These are phyloP conservation scores for Kwoniella dejecticola DNA, from an alignment of 768 basidiomycete genomes.

Conservation along the genomic window DNA sequence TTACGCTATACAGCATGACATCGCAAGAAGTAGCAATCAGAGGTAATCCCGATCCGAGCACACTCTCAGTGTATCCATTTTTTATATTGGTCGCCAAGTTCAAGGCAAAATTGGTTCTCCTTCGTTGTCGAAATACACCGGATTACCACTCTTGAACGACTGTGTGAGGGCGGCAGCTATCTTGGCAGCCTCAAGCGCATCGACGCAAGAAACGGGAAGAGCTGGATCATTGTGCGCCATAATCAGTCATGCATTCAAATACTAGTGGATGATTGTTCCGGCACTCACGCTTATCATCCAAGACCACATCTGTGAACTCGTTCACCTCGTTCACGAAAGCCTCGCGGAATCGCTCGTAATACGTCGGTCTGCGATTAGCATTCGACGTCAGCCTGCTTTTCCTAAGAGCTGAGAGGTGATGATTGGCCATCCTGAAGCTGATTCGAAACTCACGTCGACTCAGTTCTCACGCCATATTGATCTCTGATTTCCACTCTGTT, in stretches of 20 bases:
- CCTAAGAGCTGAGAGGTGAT: too few species aligned
- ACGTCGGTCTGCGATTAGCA: slow-evolving; percentile 25
- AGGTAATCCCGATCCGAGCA: too few species aligned
- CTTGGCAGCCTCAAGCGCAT: slow-evolving; percentile 32
- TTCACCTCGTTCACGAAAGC: slow-evolving; percentile 35
- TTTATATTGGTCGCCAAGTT: neutral
- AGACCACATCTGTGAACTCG: slow-evolving; percentile 26
- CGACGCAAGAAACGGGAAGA: slow-evolving; percentile 17
- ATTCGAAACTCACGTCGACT: slow-evolving; percentile 30
- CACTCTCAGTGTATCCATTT: too few species aligned
- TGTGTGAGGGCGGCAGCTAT: slow-evolving; percentile 31
- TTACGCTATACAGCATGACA: too few species aligned
- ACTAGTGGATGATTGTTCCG: too few species aligned
- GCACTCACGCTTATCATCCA: slow-evolving; percentile 34
- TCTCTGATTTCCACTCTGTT: slow-evolving; percentile 33
- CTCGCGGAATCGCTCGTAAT: slow-evolving; percentile 35
- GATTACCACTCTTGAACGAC: slow-evolving; percentile 21
- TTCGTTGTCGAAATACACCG: slow-evolving; percentile 30
- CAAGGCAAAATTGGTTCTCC: slow-evolving; percentile 23
- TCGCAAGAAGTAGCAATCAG: too few species aligned
- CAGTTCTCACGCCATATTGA: slow-evolving; percentile 29
- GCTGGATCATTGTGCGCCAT: too few species aligned
- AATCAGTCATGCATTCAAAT: too few species aligned
- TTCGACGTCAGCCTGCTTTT: too few species aligned
- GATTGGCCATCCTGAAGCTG: neutral